phyloP scores from a whole-genome alignment of 2,329 filamentous ascomycete genomes.

The Aspergillus thermomutatus region DNA sequence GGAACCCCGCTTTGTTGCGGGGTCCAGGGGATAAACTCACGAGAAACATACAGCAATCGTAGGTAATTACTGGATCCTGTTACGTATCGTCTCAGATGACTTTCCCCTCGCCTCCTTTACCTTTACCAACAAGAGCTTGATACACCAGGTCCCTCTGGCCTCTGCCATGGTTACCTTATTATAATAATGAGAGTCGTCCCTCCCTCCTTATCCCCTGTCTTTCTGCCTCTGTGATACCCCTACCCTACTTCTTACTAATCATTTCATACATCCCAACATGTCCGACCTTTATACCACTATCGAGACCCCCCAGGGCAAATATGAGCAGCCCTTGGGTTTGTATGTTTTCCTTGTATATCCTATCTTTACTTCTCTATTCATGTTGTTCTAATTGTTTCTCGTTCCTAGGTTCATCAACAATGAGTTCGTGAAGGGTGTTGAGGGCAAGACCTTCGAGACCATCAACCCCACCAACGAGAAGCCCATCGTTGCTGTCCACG shows the following conservation, averaged over 20 bases:
- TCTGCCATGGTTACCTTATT: neutral
- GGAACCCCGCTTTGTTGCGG: neutral
- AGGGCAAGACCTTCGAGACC: slow-evolving; percentile 31
- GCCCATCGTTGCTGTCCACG: slow-evolving; percentile 26
- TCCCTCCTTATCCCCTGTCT: neutral
- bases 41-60: neutral
- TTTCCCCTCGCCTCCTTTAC: neutral
- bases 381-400: neutral
- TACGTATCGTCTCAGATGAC: neutral
- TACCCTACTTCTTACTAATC: neutral
- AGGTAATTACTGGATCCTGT: neutral
- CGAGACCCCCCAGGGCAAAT: slow-evolving; percentile 34
- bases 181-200: neutral
- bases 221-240: neutral
- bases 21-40: neutral
- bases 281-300: slow-evolving; percentile 29
- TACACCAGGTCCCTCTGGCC: neutral
- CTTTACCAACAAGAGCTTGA: neutral
- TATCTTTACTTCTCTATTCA: neutral
- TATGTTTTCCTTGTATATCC: slow-evolving; percentile 26
- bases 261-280: neutral
- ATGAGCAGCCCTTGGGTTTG: slow-evolving; percentile 39
- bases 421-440: slow-evolving; percentile 27
- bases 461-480: slow-evolving; percentile 32
- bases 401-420: slow-evolving; percentile 29